Evolutionary conservation across 2,329 filamentous ascomycete species (phyloP).

Genomic region (Trematosphaeria pertusa): DNA sequence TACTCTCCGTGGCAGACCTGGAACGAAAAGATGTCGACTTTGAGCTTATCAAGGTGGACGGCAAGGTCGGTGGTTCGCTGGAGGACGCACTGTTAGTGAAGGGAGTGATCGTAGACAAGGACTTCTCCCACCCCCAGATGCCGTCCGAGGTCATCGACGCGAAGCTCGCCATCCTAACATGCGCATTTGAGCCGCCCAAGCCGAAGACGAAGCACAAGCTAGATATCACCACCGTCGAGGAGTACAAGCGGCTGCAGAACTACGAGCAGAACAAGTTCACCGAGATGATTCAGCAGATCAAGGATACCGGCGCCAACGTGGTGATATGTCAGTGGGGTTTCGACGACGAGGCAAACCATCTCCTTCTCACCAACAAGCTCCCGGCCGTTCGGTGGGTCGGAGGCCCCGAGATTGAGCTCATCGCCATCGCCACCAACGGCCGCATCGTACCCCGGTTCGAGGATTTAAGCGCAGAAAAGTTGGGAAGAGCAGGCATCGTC

Average conservation of each 20-base stretch:
- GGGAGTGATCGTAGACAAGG: conserved; percentile 98
- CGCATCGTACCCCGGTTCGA: conserved; percentile 97
- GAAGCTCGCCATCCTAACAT: conserved; percentile 96
- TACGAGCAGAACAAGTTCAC: conserved; percentile 97
- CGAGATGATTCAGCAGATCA: conserved; percentile 99
- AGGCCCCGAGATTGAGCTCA: conserved; percentile 96
- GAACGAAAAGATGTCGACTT: conserved; percentile 98
- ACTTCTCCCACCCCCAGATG: conserved; percentile 99
- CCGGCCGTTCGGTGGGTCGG: conserved; percentile 98
- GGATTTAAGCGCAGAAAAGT: conserved; percentile 88
- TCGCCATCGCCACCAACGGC: conserved; percentile 97
- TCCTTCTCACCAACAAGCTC: conserved; percentile 93
- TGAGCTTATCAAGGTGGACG: conserved; percentile 98
- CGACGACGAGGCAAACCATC: conserved; percentile 97
- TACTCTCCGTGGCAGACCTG: conserved; percentile 93
- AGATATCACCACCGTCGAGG: conserved; percentile 94
- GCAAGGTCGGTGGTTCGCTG: conserved; percentile 92
- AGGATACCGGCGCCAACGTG: conserved; percentile 94
- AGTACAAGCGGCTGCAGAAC: conserved; percentile 96
- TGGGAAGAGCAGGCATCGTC: conserved; percentile 87
- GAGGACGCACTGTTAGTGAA: conserved; percentile 96
- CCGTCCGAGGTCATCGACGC: conserved; percentile 92
- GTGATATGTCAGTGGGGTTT: conserved; percentile 99
- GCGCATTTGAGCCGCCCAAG: conserved; percentile 97
- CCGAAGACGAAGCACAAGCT: conserved; percentile 99